These are phyloP conservation scores for Aspergillus japonicus DNA, from an alignment of 2,329 filamentous ascomycete species.

Conservation along the genomic window DNA sequence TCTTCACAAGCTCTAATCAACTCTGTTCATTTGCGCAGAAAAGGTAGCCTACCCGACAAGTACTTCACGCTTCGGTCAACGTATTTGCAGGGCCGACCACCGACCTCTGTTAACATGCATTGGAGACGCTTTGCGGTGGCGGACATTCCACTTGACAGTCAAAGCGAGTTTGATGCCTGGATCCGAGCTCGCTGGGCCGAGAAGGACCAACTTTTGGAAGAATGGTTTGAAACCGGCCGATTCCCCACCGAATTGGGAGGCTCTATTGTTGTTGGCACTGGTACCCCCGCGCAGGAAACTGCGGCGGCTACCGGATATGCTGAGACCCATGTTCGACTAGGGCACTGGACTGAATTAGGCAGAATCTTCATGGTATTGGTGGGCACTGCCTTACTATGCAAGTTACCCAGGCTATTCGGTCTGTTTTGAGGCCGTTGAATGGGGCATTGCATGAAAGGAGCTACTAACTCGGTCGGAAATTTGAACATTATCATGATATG, in stretches of 20 bases:
- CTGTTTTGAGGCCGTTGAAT: conserved; percentile 11
- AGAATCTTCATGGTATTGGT: conserved; percentile 45
- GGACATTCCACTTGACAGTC: conserved; percentile 76
- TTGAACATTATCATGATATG: conserved; percentile 2
- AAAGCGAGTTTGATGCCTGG: conserved; percentile 78
- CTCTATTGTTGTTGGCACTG: conserved; percentile 49
- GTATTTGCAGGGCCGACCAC: conserved; percentile 83
- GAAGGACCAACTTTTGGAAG: conserved; percentile 85
- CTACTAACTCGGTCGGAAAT: not conserved
- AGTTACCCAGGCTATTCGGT: conserved; percentile 26
- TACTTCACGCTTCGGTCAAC: conserved; percentile 84
- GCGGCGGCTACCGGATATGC: conserved; percentile 41
- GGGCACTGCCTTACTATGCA: conserved; percentile 35
- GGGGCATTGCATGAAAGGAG: not conserved
- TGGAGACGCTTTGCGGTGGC: conserved; percentile 82
- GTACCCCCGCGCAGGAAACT: conserved; percentile 27
- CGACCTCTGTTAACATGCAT: conserved; percentile 94
- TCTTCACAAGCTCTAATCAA: conserved; percentile 4
- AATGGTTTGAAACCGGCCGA: conserved; percentile 72
- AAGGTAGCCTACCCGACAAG: conserved; percentile 82
- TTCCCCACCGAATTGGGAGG: conserved; percentile 70
- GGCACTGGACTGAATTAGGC: conserved; percentile 45
- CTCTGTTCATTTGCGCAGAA: conserved; percentile 46
- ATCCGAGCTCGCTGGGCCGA: conserved; percentile 83
- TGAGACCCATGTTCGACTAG: conserved; percentile 43